Percentiles rank a stretch among this genome's conserved stretches.
These are phyloP conservation scores for Aspergillus steynii DNA, from an alignment of 495 filamentous ascomycete species.

Conservation along the genomic window DNA sequence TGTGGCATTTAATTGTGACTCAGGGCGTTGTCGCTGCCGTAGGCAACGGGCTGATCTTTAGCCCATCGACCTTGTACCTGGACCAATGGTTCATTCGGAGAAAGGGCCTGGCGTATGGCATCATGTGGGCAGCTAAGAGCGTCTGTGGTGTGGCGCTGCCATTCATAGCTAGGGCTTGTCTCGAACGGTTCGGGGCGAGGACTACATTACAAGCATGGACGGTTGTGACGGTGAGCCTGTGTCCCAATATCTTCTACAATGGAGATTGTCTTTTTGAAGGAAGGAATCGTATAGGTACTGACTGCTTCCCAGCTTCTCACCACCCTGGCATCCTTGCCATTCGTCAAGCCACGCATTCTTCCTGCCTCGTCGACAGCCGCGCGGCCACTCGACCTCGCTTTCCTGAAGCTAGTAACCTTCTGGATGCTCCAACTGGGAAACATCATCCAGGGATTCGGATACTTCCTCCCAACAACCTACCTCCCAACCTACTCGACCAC, in stretches of 20 bases:
- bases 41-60: constrained; percentile 52
- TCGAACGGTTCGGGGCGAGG: constrained; percentile 54
- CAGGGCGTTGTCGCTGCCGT: constrained; percentile 58
- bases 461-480: constrained; percentile 67
- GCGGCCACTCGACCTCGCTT: constrained; percentile 47
- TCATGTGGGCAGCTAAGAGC: constrained; percentile 58
- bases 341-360: constrained; percentile 59
- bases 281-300: not conserved
- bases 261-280: not conserved
- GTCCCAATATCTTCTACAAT: not conserved
- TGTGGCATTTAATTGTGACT: constrained; percentile 55
- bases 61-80: constrained; percentile 52
- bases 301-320: constrained; percentile 36
- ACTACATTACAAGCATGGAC: constrained; percentile 59
- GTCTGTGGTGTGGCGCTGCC: constrained; percentile 52
- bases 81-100: constrained; percentile 59
- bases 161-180: constrained; percentile 50
- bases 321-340: constrained; percentile 54
- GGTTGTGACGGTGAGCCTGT: constrained; percentile 33
- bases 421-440: constrained; percentile 57
- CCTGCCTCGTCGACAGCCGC: constrained; percentile 27
- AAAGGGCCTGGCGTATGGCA: constrained; percentile 54
- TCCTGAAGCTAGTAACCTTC: constrained; percentile 51
- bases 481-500: constrained; percentile 59
- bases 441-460: constrained; percentile 63